Evolutionary conservation across 192 early-diverging fungal species (phyloP).

Genomic region (Globomyces pollinis-pini): DNA sequence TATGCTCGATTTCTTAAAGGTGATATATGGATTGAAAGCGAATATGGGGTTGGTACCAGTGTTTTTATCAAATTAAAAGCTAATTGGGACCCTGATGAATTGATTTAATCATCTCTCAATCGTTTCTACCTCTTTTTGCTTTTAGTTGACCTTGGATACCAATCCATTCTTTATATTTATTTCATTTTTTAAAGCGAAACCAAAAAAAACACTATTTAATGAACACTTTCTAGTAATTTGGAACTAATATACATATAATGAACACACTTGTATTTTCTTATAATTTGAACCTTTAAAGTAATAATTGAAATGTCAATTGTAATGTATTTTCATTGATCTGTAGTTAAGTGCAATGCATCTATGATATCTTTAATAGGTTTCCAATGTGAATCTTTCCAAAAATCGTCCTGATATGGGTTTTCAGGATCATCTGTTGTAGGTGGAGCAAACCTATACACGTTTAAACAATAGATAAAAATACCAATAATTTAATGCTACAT

Average conservation of each 20-base stretch:
- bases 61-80: constrained; percentile 7
- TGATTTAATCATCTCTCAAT: constrained; percentile 8
- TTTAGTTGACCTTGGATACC: no score
- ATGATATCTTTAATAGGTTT: not conserved
- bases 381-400: constrained; percentile 14
- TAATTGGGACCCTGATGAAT: constrained; percentile 4
- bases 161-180: not conserved
- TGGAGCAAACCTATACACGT: constrained; percentile 13
- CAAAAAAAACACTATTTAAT: no score
- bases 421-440: constrained; percentile 15
- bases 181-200: no score
- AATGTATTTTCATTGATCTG: no score
- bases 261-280: no score
- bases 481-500: constrained; percentile 37
- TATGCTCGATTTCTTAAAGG: not conserved
- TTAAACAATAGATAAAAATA: no score
- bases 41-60: not conserved
- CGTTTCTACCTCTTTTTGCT: no score
- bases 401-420: constrained; percentile 23
- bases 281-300: no score
- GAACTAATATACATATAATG: no score
- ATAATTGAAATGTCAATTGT: no score
- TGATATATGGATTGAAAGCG: constrained; percentile 1
- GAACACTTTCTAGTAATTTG: no score
- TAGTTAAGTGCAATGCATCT: no score